Evolutionary conservation across 1,139 yeast genomes (phyloP), one percentile per base, ranked within the genome.

Genomic region (Schizosaccharomyces versatilis): DNA sequence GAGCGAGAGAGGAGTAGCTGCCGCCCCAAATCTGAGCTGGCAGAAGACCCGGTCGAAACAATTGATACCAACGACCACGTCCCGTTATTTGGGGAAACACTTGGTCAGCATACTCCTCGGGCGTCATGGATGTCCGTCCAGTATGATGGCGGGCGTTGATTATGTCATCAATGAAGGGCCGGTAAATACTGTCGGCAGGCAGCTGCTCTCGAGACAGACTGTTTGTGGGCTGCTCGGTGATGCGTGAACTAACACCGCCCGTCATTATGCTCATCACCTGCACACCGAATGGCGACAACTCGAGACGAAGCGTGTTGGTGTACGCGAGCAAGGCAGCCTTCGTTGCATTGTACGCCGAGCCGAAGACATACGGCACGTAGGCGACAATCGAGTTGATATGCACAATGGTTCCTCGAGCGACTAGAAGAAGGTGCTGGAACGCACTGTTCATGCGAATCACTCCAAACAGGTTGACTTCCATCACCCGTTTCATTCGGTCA

Each of bases 271-370:
- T 82, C 57, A 84, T 71, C 1, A 84, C 93, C 55, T 76, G 71
- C 17, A 84, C 90, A 17, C 75, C 83, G 62, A 82, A 81, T 1
- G 88, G 84, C 62, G 75, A 76, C 72, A 84, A 64, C 66, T 84
- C 94, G 41, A 80, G 63, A 52, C 81, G 76, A 56, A 83, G 69
- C 1, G 74, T 73, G 54, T 75, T 72, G 1, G 84, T 82, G 64
- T 79, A 84, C 58, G 75, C 79, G 62, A 81, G 84, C 55, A 84
- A 75, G 0, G 93, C 93, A 1, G 93, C 85, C 63, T 84, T 84
- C 1, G 81, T 67, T 1, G 88, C 73, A n/a, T 79, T 73, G 64
- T 84, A 84, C 32, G 78, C 72, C 17, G 81, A 69, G 0, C 81
- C 77, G 66, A 79, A 82, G 14, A 93, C 94, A 68, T 82, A 78